Evolutionary conservation across 192 early-diverging fungal genomes (phyloP).

Genomic region (Backusella morwellensis): DNA sequence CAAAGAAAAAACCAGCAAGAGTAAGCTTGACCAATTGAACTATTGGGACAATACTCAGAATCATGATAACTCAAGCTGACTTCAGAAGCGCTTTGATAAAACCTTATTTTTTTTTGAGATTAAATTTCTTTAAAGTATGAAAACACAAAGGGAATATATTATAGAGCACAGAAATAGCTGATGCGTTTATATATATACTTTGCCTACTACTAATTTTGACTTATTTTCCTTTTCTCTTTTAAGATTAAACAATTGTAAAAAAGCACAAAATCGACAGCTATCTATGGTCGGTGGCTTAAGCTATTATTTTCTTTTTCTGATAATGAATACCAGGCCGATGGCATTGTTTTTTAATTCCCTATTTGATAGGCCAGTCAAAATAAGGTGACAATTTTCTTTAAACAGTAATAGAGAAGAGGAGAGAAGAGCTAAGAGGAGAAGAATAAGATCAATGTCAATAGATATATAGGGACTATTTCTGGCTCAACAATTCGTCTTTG

Average conservation of each 20-base stretch:
- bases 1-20: background rate
- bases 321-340: background rate
- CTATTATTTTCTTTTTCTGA: background rate
- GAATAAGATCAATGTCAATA: background rate
- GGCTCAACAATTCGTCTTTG: background rate
- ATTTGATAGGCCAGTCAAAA: background rate
- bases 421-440: background rate
- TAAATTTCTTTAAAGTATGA: background rate
- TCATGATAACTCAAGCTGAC: background rate
- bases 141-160: background rate
- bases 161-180: background rate
- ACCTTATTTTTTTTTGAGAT: background rate
- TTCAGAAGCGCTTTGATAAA: background rate
- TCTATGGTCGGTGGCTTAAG: background rate
- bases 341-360: background rate
- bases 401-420: background rate
- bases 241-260: background rate
- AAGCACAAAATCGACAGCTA: background rate
- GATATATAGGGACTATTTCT: background rate
- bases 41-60: background rate
- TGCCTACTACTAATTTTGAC: background rate
- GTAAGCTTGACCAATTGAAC: background rate
- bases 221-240: background rate
- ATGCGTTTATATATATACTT: background rate
- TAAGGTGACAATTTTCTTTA: background rate